These are phyloP conservation scores for Selaginella moellendorffii DNA, from an alignment of 75 land plant genomes.

Conservation along the genomic window DNA sequence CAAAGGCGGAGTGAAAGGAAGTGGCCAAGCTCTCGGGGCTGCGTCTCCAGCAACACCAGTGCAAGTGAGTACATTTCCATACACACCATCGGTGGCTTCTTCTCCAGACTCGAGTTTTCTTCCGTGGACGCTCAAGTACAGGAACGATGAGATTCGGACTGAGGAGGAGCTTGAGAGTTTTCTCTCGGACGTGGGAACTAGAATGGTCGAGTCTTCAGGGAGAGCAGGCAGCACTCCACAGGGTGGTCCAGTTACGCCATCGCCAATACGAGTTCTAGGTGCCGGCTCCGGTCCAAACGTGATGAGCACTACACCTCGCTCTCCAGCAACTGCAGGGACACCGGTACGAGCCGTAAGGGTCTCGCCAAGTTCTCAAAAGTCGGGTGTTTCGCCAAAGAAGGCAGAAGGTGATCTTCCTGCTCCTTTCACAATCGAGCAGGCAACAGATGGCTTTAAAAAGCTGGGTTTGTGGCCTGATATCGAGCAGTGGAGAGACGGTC, in stretches of 20 bases:
- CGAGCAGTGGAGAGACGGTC: conserved; percentile 88
- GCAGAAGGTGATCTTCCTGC: conserved; percentile 79
- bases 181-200: conserved; percentile 68
- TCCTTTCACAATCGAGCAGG: conserved; percentile 74
- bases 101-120: background rate
- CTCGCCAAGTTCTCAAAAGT: conserved; percentile 78
- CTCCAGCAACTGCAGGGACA: conserved; percentile 57
- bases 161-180: conserved; percentile 71
- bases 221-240: conserved; percentile 19
- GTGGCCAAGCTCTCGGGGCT: conserved; percentile 10
- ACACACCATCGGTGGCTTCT: background rate
- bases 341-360: conserved; percentile 83
- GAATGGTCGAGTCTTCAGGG: conserved; percentile 45
- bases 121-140: background rate
- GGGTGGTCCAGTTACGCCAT: conserved; percentile 38
- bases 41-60: conserved; percentile 10
- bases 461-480: conserved; percentile 78
- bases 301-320: conserved; percentile 22
- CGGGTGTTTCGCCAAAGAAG: conserved; percentile 68
- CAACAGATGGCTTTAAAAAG: conserved; percentile 46
- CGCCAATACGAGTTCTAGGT: conserved; percentile 46
- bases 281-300: conserved; percentile 20
- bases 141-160: conserved; percentile 50
- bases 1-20: conserved; percentile 15
- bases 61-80: background rate